These are phyloP conservation scores for Euphorbia celastroides DNA, from an alignment of 441 rosid genomes.

Conservation along the genomic window DNA sequence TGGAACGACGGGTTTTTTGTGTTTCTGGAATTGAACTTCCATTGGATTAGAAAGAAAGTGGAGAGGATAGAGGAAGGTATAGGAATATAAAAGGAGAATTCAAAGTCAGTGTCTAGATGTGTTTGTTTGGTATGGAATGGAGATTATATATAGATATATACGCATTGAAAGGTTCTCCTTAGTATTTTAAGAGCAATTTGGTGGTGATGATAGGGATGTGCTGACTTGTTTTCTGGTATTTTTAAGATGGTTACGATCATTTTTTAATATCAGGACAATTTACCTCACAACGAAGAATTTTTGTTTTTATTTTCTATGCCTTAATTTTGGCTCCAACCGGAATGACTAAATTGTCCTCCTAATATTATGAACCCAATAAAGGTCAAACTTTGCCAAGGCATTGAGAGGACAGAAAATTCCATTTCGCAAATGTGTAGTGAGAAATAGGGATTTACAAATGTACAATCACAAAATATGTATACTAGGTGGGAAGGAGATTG, in stretches of 20 bases:
- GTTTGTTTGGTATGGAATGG: conserved; percentile 20
- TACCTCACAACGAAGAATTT: conserved; percentile 3
- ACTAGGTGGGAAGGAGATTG: not conserved
- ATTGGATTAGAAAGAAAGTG: conserved; percentile 4
- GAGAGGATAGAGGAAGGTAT: not conserved
- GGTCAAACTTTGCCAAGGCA: no score
- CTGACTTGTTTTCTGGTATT: conserved; percentile 21
- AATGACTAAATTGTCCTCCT: conserved; percentile 13
- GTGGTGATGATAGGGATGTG: conserved; percentile 17
- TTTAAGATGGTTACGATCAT: conserved; percentile 9
- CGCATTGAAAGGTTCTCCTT: conserved; percentile 15
- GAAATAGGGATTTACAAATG: no score
- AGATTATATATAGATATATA: not conserved
- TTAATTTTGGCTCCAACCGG: conserved; percentile 12
- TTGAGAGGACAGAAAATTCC: no score
- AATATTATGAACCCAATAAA: no score
- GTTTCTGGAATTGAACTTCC: conserved; percentile 51
- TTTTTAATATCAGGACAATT: conserved; percentile 16
- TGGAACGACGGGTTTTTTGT: conserved; percentile 16
- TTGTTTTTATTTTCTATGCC: conserved; percentile 12
- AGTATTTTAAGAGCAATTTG: conserved; percentile 22
- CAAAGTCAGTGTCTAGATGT: conserved; percentile 18
- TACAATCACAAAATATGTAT: no score
- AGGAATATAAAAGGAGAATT: not conserved
- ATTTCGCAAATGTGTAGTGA: no score